These are phyloP conservation scores for Porodaedalea pini DNA, from an alignment of 1,284 basidiomycete species.

Conservation along the genomic window DNA sequence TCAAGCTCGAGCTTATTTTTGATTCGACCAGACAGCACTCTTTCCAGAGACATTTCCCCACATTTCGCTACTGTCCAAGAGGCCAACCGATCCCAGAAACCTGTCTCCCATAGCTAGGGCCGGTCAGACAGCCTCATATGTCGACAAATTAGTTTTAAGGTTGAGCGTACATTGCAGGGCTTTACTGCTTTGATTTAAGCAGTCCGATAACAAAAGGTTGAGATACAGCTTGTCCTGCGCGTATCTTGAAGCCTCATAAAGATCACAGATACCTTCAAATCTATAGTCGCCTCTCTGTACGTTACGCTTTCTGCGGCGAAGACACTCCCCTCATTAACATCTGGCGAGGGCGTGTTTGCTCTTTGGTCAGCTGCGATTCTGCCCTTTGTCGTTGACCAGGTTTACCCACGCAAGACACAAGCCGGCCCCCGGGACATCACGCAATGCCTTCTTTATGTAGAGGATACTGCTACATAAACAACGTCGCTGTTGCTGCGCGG, in stretches of 20 bases:
- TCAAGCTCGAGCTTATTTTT: neutral
- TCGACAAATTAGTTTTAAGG: neutral
- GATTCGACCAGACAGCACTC: constrained; percentile 28
- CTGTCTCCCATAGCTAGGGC: constrained; percentile 30
- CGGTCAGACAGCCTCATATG: constrained; percentile 25
- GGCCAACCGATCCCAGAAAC: constrained; percentile 6
- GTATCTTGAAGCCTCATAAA: neutral
- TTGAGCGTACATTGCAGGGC: constrained; percentile 25
- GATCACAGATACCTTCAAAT: constrained; percentile 30
- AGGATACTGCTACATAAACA: constrained; percentile 38
- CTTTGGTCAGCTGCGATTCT: constrained; percentile 27
- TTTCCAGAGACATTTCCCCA: constrained; percentile 36
- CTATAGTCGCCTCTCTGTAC: constrained; percentile 31
- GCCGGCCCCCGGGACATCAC: constrained; percentile 38
- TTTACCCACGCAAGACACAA: constrained; percentile 17
- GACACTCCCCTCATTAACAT: constrained; percentile 15
- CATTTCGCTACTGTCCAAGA: constrained; percentile 19
- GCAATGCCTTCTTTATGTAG: constrained; percentile 32
- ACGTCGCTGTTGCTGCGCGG: constrained; percentile 33
- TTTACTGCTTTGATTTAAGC: constrained; percentile 37
- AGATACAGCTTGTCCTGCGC: neutral
- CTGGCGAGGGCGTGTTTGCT: constrained; percentile 28
- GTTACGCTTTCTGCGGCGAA: constrained; percentile 30
- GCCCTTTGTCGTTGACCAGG: neutral
- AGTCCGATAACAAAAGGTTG: constrained; percentile 34